These are phyloP conservation scores for Leonotis leonurus DNA, from an alignment of 257 asterid species.

Conservation along the genomic window DNA sequence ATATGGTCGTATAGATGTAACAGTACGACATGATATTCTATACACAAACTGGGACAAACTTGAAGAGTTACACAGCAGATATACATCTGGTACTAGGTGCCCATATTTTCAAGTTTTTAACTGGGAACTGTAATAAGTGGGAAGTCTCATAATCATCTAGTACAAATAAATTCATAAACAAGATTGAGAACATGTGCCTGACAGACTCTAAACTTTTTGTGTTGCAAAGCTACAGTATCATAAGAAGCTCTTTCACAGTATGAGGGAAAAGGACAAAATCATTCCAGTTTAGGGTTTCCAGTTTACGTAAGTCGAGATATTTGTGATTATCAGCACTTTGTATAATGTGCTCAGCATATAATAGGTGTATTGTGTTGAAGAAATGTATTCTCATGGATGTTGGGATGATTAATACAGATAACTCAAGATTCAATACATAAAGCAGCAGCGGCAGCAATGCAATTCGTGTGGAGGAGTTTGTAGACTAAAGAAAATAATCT, in stretches of 20 bases:
- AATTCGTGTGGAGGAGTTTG: too few species aligned
- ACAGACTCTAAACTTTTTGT: background rate
- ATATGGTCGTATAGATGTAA: background rate
- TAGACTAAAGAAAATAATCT: too few species aligned
- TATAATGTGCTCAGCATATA: background rate
- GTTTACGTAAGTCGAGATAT: background rate
- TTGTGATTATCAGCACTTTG: background rate
- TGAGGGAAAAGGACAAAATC: background rate
- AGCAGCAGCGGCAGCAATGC: too few species aligned
- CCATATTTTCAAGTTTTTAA: background rate
- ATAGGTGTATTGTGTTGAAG: background rate
- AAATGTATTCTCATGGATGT: background rate
- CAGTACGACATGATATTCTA: too few species aligned
- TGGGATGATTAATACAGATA: background rate
- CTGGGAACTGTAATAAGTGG: background rate
- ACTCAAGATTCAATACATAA: too few species aligned
- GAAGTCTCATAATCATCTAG: background rate
- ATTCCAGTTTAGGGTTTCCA: background rate
- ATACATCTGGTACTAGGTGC: background rate
- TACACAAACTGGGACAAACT: background rate
- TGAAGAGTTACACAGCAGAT: background rate
- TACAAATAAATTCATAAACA: background rate
- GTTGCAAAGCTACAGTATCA: background rate
- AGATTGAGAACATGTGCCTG: background rate
- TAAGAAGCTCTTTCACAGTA: background rate